Percentiles rank a stretch among this genome's conserved stretches.
phyloP scores from a whole-genome alignment of 2,329 filamentous ascomycete genomes.

The Penicillium sp. region DNA sequence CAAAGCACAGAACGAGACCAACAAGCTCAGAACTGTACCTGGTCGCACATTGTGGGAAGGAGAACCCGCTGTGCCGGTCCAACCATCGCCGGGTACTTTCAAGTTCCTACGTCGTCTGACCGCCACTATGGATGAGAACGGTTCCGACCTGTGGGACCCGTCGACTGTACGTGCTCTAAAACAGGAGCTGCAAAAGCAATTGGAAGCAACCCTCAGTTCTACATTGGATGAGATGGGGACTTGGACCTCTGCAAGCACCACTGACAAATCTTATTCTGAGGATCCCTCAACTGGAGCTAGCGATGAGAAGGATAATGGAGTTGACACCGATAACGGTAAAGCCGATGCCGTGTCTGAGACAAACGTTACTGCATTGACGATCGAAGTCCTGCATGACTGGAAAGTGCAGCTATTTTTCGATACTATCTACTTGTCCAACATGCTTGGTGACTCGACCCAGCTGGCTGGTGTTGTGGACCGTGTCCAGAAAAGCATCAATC shows the following conservation, averaged over 20 bases:
- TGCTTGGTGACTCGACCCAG: conserved; percentile 31
- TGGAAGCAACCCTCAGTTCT: conserved; percentile 38
- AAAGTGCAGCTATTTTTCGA: conserved; percentile 43
- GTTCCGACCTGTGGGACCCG: conserved; percentile 78
- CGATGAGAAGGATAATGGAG: conserved; percentile 3
- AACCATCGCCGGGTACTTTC: conserved; percentile 73
- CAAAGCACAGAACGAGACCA: conserved; percentile 18
- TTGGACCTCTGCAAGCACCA: conserved; percentile 1
- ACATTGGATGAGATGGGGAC: conserved; percentile 23
- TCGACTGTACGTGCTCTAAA: conserved; percentile 65
- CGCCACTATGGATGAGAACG: conserved; percentile 64
- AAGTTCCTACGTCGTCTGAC: conserved; percentile 66
- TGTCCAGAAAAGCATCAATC: conserved; percentile 47
- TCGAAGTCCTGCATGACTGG: conserved; percentile 28
- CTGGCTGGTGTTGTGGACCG: conserved; percentile 51
- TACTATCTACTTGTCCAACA: conserved; percentile 32
- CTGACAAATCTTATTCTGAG: neutral
- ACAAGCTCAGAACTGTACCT: conserved; percentile 51
- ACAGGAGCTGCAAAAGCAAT: conserved; percentile 49
- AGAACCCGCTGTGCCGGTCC: conserved; percentile 67
- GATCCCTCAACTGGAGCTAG: too few species aligned
- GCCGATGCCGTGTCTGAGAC: conserved; percentile 2
- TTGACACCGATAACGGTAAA: conserved; percentile 3
- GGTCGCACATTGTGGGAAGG: conserved; percentile 78
- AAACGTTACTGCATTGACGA: conserved; percentile 4